Evolutionary conservation across 176 grass and related monocot species (phyloP).

Genomic region (Juncus effusus): DNA sequence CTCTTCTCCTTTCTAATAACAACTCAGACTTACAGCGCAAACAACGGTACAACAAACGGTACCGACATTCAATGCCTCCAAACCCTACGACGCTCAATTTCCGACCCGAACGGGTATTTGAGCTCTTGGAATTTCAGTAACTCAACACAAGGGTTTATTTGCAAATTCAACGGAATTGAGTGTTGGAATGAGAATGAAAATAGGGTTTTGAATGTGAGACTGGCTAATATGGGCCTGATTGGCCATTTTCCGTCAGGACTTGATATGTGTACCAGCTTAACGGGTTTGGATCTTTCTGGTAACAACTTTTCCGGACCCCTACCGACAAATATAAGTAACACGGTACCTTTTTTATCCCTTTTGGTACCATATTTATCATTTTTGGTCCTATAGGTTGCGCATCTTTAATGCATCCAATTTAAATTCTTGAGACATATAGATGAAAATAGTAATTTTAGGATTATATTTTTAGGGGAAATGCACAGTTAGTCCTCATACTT

Average conservation of each 20-base stretch:
- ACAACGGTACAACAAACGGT: neutral
- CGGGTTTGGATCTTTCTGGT: slow-evolving; percentile 57
- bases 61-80: slow-evolving; percentile 48
- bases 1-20: too few relatives aligned
- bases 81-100: slow-evolving; percentile 28
- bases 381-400: too few relatives aligned
- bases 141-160: too few relatives aligned
- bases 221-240: slow-evolving; percentile 63
- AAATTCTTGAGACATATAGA: too few relatives aligned
- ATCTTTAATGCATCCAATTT: too few relatives aligned
- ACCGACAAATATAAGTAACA: slow-evolving; percentile 41
- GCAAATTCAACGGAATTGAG: too few relatives aligned
- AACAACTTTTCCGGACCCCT: slow-evolving; percentile 9
- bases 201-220: neutral
- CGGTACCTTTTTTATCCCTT: neutral
- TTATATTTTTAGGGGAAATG: too few relatives aligned
- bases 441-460: too few relatives aligned
- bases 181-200: too few relatives aligned
- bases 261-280: slow-evolving; percentile 61
- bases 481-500: too few relatives aligned
- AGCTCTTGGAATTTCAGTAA: too few relatives aligned
- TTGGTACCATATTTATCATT: too few relatives aligned
- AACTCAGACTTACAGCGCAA: neutral
- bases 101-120: slow-evolving; percentile 8
- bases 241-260: slow-evolving; percentile 59